Evolutionary conservation across 768 basidiomycete genomes (phyloP).

Genomic region (Nidularia sp.): DNA sequence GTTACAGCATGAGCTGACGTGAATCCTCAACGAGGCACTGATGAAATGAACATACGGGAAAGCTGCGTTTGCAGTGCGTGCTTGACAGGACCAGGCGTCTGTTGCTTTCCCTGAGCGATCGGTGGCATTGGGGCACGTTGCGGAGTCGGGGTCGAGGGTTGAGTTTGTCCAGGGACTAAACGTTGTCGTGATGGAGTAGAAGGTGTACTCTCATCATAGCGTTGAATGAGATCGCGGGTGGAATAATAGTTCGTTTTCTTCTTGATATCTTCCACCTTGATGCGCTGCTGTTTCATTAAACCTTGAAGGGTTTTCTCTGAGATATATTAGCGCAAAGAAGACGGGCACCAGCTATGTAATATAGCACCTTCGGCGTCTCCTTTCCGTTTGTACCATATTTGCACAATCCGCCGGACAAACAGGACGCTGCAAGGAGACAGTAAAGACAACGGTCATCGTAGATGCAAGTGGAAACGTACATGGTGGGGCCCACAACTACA

Average conservation of each 20-base stretch:
- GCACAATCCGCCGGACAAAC: constrained; percentile 76
- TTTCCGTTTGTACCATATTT: constrained; percentile 79
- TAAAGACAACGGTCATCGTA: constrained; percentile 1
- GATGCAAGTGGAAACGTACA: constrained; percentile 46
- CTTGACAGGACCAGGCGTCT: constrained; percentile 15
- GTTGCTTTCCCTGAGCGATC: constrained; percentile 11
- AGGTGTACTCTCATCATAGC: constrained; percentile 68
- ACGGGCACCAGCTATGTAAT: background rate
- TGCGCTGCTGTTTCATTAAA: constrained; percentile 73
- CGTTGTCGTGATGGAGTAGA: constrained; percentile 41
- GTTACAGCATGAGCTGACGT: constrained; percentile 3
- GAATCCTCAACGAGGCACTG: background rate
- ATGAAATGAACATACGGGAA: constrained; percentile 16
- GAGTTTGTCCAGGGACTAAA: constrained; percentile 18
- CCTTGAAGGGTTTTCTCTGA: constrained; percentile 76
- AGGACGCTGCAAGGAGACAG: constrained; percentile 44
- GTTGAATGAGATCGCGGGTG: constrained; percentile 85
- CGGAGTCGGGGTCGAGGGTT: constrained; percentile 27
- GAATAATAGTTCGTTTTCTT: constrained; percentile 95
- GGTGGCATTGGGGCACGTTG: constrained; percentile 20
- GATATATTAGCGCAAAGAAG: background rate
- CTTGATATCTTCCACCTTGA: constrained; percentile 93
- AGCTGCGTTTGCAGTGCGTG: constrained; percentile 19
- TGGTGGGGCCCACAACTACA: constrained; percentile 69
- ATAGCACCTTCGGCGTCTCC: constrained; percentile 72